Evolutionary conservation across 768 basidiomycete species (phyloP), one percentile per base, ranked within the genome.

Genomic region (Psilocybe cubensis): DNA sequence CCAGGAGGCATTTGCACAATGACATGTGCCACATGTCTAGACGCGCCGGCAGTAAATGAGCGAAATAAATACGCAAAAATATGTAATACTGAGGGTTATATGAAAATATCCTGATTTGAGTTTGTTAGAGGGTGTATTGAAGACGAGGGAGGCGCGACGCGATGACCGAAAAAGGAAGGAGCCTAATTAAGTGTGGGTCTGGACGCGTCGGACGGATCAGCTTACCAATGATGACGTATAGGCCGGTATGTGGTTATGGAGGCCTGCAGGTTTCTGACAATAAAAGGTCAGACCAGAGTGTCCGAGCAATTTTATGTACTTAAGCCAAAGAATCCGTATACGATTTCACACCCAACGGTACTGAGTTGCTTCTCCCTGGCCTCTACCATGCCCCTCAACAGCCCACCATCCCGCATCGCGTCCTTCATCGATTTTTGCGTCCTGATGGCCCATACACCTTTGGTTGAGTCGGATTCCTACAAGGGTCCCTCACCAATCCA

Each of bases 361-460:
- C n/a, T n/a, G n/a, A n/a, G n/a, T n/a, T n/a, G n/a, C n/a, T n/a
- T n/a, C n/a, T n/a, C n/a, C n/a, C n/a, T n/a, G n/a, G n/a, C n/a
- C n/a, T n/a, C 20, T 48, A 20, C 46, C 24, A 56, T 57, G 40
- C 35, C 51, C 18, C n/a, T n/a, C 21, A 3, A 14, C 35, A 38
- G 35, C 20, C 23, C n/a, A n/a, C 18, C 33, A 17, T 24, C 46
- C 50, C 60, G 58, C 53, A 29, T 72, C 23, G 56, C 66, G 3
- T 65, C 63, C 11, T 31, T 72, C 33, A 50, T 64, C 3, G 62
- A 67, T 42, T 64, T 69, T n/a, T 70, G 74, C 59, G 70, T 68
- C 5, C 58, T 72, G 21, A 68, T 77, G 60, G 45, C 71, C 24
- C 74, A 76, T 48, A 75, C 76, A 14, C 74, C 75, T 0, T 61